phyloP scores from a whole-genome alignment of 2,329 filamentous ascomycete species.

The Aspergillus aculeatinus region DNA sequence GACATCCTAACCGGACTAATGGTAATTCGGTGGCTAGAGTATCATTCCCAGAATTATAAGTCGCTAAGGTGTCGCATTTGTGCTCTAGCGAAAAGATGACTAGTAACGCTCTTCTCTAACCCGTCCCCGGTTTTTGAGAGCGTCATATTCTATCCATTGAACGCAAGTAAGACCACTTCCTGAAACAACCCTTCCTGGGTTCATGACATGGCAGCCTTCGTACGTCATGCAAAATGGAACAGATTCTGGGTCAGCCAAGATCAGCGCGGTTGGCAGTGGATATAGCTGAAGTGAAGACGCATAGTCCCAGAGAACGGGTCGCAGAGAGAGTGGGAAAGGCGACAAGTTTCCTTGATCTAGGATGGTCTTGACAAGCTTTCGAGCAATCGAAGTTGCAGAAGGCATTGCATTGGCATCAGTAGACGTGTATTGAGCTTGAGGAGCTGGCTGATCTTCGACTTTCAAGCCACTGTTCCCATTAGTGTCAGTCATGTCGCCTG shows the following conservation, averaged over 20 bases:
- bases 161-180: slow-evolving; percentile 66
- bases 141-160: slow-evolving; percentile 85
- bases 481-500: slow-evolving; percentile 30
- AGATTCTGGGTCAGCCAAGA: slow-evolving; percentile 78
- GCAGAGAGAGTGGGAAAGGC: slow-evolving; percentile 75
- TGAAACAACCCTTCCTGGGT: slow-evolving; percentile 76
- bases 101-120: slow-evolving; percentile 64
- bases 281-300: slow-evolving; percentile 75
- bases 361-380: slow-evolving; percentile 83
- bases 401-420: slow-evolving; percentile 22
- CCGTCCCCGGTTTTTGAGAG: slow-evolving; percentile 60
- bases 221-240: slow-evolving; percentile 86
- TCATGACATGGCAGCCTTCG: slow-evolving; percentile 94
- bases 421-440: slow-evolving; percentile 19
- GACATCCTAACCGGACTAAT: no score
- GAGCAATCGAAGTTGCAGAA: slow-evolving; percentile 51
- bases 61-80: not conserved
- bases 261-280: slow-evolving; percentile 79
- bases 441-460: slow-evolving; percentile 31
- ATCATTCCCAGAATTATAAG: not conserved
- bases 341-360: slow-evolving; percentile 87
- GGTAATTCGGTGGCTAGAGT: not conserved
- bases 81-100: not conserved
- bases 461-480: slow-evolving; percentile 27
- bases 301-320: slow-evolving; percentile 90